Base-by-base conservation (phyloP, 2,329 filamentous ascomycete species). In the Colletotrichum sp. region DNA sequence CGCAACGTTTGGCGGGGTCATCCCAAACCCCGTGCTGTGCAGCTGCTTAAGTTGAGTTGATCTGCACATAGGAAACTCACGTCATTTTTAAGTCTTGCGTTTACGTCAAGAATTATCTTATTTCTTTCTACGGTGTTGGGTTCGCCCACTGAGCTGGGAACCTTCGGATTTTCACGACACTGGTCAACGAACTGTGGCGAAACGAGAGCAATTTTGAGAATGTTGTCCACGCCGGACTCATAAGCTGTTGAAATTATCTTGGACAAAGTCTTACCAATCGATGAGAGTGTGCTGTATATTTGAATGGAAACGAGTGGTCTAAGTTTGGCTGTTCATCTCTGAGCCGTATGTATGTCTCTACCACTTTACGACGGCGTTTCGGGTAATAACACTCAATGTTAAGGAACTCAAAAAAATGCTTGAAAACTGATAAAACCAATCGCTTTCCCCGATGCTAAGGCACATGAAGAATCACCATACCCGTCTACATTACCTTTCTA, bases 191-290 rank as follows among this genome's bases (percentile, higher is more conserved):
- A 52, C 3, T 52, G n/a, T 52, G n/a, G 8, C n/a, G 6, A 52
- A 21, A 4, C n/a, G n/a, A 13, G 6, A 24, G 43, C n/a, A 21
- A 4, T 7, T 7, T 21, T 13, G 43, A 21, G n/a, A 52, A 3
- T 24, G n/a, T 12, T 52, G 43, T 21, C 43, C 6, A 52, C 43
- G 10, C n/a, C 12, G 43, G 4, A 52, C 43, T 52, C n/a, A 21
- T 1, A 13, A 52, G 10, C 10, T 21, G 13, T 13, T 52, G 43
- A 13, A 7, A 21, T 12, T 21, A 7, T 21, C 10, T 52, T 3
- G 0, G 0, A n/a, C 0, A 1, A 12, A 10, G 18, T 43, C 38
- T 21, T 21, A 1, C 12, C 3, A 3, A 13, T 7, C 10, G 43
- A 13, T 0, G 4, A n/a, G 43, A 52, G 2, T 13, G 5, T 4